These are phyloP conservation scores for Tulasnella sp. DNA, from an alignment of 768 basidiomycete genomes.

Conservation along the genomic window DNA sequence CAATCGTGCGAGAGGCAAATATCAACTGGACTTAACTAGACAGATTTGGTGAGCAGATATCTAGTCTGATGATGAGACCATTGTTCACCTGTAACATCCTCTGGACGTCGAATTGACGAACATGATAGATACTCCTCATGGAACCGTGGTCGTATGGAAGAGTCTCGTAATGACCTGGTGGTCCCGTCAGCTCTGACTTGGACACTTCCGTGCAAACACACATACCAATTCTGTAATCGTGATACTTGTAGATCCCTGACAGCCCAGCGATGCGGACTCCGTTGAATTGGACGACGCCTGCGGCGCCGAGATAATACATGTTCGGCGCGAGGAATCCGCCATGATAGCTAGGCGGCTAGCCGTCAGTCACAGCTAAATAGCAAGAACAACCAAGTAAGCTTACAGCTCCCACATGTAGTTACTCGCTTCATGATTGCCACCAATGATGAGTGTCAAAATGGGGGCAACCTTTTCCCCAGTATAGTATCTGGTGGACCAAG, in stretches of 20 bases:
- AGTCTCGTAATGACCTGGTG: conserved; percentile 56
- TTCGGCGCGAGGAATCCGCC: conserved; percentile 96
- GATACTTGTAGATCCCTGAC: conserved; percentile 79
- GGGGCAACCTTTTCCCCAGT: conserved; percentile 73
- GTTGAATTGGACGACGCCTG: conserved; percentile 79
- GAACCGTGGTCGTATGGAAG: conserved; percentile 65
- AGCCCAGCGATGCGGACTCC: conserved; percentile 82
- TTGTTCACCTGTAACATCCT: conserved; percentile 46
- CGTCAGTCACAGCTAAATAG: background rate
- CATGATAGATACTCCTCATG: conserved; percentile 81
- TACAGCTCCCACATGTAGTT: conserved; percentile 96
- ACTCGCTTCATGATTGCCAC: conserved; percentile 95
- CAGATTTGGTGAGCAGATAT: background rate
- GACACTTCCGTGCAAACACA: background rate
- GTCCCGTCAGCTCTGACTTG: background rate
- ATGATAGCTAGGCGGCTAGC: conserved; percentile 53
- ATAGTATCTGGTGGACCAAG: conserved; percentile 57
- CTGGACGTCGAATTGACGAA: conserved; percentile 72
- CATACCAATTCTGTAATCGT: conserved; percentile 57
- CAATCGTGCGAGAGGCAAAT: conserved; percentile 96
- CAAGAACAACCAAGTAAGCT: conserved; percentile 22
- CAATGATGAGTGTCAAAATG: conserved; percentile 83
- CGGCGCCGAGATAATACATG: conserved; percentile 90
- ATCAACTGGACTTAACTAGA: conserved; percentile 45
- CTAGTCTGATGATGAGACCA: background rate